Base-by-base conservation (phyloP, 805 yeast genomes). In the Zygotorulaspora florentina region DNA sequence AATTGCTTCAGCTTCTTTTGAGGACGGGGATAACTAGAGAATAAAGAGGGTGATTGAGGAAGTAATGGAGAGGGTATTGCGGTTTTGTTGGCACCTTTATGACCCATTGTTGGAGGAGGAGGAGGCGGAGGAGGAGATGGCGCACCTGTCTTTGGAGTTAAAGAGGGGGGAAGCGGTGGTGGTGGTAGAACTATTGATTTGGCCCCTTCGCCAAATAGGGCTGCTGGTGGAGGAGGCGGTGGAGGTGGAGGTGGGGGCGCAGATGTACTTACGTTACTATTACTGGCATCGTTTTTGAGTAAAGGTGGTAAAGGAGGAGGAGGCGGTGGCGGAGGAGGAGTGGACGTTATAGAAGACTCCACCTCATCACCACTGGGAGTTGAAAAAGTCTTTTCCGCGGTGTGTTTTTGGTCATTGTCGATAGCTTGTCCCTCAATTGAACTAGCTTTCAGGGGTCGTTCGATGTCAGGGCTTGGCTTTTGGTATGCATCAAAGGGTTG, bases 1-100 rank as follows among this genome's bases (percentile, higher is more conserved):
- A 93, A 76, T 63, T 91, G 99, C 63, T 95, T 93, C 53, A 93
- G 75, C 61, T 85, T 87, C 48, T 79, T 74, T 58, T 79, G 81
- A 2, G 95, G 90, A 51, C 87, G 71, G 23, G 85, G 86, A 49
- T 75, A 74, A 40, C 68, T 68, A 34, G 77, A 83, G 61, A 71
- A 74, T 26, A 67, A 41, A 2, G 61, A 53, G 2, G 62, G 54
- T 1, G 69, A 63, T 35, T 62, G 63, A 2, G 66, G 64, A 11
- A 66, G 55, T n/a, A 65, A 45, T 15, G 70, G 67, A n/a, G 68
- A 60, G 3, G 63, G 55, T 8, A 57, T 47, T 15, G 61, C 51
- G 49, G 66, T 31, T 28, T 43, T 44, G 18, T 46, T 40, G 11
- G 37, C 35, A 25, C 12, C 37, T 37, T 35, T 48, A 39, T 20